A percentile compares a stretch with the other conserved stretches of the same genome.
Evolutionary conservation across 2,329 filamentous ascomycete genomes (phyloP).

Genomic region (Clathrospora elynae): DNA sequence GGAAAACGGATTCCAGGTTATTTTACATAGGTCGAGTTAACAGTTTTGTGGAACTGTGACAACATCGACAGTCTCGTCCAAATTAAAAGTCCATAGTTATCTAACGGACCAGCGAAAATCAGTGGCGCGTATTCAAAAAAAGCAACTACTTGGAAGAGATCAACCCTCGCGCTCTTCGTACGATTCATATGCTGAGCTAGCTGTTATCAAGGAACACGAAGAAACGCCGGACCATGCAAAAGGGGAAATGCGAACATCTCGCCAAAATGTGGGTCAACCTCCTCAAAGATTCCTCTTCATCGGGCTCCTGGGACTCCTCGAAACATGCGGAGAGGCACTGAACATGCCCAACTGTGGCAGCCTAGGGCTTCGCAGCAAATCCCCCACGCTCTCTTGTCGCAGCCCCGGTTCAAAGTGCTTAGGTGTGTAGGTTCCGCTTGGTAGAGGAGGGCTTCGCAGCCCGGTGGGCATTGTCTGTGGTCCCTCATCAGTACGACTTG

Average conservation of each 20-base stretch:
- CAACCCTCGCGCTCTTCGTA: too few species aligned
- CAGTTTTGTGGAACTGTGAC: too few species aligned
- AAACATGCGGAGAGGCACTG: slow-evolving; percentile 22
- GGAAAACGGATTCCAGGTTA: too few species aligned
- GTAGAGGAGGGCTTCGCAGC: slow-evolving; percentile 32
- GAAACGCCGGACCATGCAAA: slow-evolving; percentile 17
- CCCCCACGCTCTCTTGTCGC: slow-evolving; percentile 20
- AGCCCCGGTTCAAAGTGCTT: slow-evolving; percentile 8
- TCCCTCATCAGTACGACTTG: slow-evolving; percentile 29
- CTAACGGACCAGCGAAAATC: too few species aligned
- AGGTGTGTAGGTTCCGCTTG: slow-evolving; percentile 17
- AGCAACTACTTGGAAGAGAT: too few species aligned
- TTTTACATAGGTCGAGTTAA: too few species aligned
- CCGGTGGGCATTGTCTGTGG: slow-evolving; percentile 14
- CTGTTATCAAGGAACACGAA: neutral
- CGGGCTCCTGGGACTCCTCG: slow-evolving; percentile 32
- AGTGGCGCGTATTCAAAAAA: too few species aligned
- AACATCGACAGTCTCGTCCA: too few species aligned
- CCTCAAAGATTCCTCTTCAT: slow-evolving; percentile 33
- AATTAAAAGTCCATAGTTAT: too few species aligned
- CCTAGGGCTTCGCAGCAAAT: slow-evolving; percentile 22
- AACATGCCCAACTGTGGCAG: slow-evolving; percentile 40
- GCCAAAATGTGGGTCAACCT: too few species aligned
- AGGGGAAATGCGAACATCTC: too few species aligned
- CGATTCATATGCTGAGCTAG: neutral